Evolutionary conservation across 371 early-diverging fungal genomes (phyloP), one percentile per base, ranked within the genome.

Genomic region (Haplosporangium sp.): DNA sequence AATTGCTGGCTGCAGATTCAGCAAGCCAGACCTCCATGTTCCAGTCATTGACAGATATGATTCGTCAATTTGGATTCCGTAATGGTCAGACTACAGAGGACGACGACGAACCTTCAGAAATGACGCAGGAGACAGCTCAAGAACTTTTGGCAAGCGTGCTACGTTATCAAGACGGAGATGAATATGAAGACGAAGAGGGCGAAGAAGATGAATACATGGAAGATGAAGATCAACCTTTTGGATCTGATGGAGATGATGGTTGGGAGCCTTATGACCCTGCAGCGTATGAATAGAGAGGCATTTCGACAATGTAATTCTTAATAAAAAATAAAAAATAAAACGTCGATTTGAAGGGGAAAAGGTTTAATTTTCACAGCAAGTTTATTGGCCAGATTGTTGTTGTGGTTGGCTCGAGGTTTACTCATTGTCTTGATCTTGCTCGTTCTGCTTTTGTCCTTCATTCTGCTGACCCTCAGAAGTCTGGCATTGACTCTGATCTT

Each of bases 251-350:
- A 1, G 71, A 70, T 37, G 72, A 77, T 42, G 77, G 70, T 1
- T 78, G 71, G 70, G 74, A 73, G 61, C 74, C 74, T 1, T 78
- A 78, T 38, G 79, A 78, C 20, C 78, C 78, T 13, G 69, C 78
- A 15, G 73, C 73, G 2, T 77, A 53, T 58, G 67, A 77, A 45
- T 77, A 73, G 60, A 55, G 6, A 5, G 38, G 52, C 39, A 17
- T 48, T 48, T n/a, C 48, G n/a, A n/a, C 13, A 40, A 20, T 27
- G 7, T 20, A 42, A 40, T 17, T 9, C 27, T 3, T 34, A 52
- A 52, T n/a, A 17, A 52, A 6, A 52, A 19, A 52, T 17, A 6
- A 52, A 52, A 52, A 52, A 17, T n/a, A 17, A 52, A 15, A 6
- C 19, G 52, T 52, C 6, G 15, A 17, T 15, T 52, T 52, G 52